Conservation (phyloP, 768 basidiomycete genomes). For the Paxillus ammoniavirescens region DNA sequence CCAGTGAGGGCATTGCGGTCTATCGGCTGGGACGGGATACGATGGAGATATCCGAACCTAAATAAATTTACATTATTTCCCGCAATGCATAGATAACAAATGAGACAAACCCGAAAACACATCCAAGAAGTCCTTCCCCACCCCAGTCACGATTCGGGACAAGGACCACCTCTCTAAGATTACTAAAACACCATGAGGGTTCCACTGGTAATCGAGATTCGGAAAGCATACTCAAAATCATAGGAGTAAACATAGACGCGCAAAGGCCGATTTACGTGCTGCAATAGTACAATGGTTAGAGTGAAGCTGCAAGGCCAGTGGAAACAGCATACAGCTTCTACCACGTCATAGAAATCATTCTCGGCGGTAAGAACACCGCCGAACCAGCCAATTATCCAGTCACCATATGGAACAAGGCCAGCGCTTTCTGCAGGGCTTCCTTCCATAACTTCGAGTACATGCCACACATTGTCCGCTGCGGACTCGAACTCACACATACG, state of each 20-base stretch:
- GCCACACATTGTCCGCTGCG: slow-evolving; percentile 94
- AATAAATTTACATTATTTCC: slow-evolving; percentile 5
- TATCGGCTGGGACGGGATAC: slow-evolving; percentile 78
- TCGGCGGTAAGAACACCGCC: slow-evolving; percentile 90
- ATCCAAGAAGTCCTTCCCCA: slow-evolving; percentile 92
- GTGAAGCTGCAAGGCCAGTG: background rate
- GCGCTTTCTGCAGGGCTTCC: slow-evolving; percentile 96
- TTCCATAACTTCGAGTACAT: slow-evolving; percentile 94
- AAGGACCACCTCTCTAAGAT: slow-evolving; percentile 87
- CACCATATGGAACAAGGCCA: slow-evolving; percentile 88
- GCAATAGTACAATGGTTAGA: slow-evolving; percentile 7
- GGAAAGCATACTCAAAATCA: slow-evolving; percentile 82
- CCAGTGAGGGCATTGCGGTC: slow-evolving; percentile 59
- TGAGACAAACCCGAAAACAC: slow-evolving; percentile 83
- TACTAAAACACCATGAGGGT: slow-evolving; percentile 45
- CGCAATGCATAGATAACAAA: background rate
- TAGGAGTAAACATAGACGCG: slow-evolving; percentile 96
- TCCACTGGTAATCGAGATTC: background rate
- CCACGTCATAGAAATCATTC: slow-evolving; percentile 94
- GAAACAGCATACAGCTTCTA: slow-evolving; percentile 72
- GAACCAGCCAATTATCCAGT: slow-evolving; percentile 86
- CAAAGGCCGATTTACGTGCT: slow-evolving; percentile 94
- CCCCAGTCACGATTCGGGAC: slow-evolving; percentile 98
- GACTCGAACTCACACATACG: slow-evolving; percentile 88
- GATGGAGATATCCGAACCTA: slow-evolving; percentile 89